A percentile compares a stretch with the other conserved stretches of the same genome.
These are phyloP conservation scores for Hebeloma cylindrosporum DNA, from an alignment of 768 basidiomycete genomes.

Conservation along the genomic window DNA sequence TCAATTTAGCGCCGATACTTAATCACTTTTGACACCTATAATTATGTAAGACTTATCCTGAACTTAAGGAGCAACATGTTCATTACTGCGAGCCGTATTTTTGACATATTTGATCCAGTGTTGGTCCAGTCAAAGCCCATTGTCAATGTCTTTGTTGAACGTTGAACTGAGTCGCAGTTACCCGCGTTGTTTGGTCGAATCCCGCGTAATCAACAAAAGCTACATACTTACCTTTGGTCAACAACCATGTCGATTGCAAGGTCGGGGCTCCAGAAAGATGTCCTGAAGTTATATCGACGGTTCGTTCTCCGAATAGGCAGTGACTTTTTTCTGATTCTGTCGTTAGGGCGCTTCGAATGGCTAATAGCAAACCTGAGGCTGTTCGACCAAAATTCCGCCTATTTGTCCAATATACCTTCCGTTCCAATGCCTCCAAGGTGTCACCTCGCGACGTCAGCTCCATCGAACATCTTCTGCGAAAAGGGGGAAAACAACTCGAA, in stretches of 20 bases:
- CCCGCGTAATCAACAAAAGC: neutral
- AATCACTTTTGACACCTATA: no score
- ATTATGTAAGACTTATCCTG: no score
- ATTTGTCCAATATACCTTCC: slow-evolving; percentile 70
- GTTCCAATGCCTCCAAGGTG: slow-evolving; percentile 55
- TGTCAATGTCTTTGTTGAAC: no score
- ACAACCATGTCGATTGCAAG: slow-evolving; percentile 14
- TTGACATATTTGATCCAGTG: no score
- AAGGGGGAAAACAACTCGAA: slow-evolving; percentile 65
- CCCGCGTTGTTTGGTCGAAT: no score
- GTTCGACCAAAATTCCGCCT: slow-evolving; percentile 66
- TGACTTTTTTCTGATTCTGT: neutral
- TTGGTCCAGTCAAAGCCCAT: no score
- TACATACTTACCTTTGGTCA: neutral
- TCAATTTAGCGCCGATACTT: no score
- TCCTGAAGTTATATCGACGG: slow-evolving; percentile 48
- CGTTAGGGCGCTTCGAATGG: slow-evolving; percentile 73
- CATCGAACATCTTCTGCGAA: slow-evolving; percentile 77
- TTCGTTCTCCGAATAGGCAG: slow-evolving; percentile 14
- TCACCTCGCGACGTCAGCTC: slow-evolving; percentile 66
- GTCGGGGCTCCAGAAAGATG: slow-evolving; percentile 55
- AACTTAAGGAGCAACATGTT: no score
- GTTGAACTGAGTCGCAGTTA: no score
- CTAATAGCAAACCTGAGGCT: slow-evolving; percentile 59
- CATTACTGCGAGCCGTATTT: no score